Evolutionary conservation across 257 asterid genomes (phyloP), one percentile per base, ranked within the genome.

Genomic region (Solanum pimpinellifolium): DNA sequence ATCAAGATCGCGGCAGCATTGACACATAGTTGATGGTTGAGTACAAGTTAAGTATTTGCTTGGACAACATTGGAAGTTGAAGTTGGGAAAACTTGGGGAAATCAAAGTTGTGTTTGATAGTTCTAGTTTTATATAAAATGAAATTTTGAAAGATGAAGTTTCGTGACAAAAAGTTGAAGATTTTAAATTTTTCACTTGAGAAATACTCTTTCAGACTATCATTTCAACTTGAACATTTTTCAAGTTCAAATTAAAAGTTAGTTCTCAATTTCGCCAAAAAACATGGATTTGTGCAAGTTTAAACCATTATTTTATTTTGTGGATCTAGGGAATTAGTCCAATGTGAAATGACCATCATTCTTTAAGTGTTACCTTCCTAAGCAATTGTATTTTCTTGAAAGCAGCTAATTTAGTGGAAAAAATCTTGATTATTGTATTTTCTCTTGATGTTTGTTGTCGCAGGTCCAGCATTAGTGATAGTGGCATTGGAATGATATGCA

Each of bases 401-500:
- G 16, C 42, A 29, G 18, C 85, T 9, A 47, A 80, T 80, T 16
- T 78, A 78, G 11, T 80, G n/a, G 69, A 80, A 47, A 4, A 4
- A 25, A 29, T 46, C 27, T 80, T 47, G 68, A 80, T 31, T 11
- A 5, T 18, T 47, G 69, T 29, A 80, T 80, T 75, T 41, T 49
- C 68, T 29, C 41, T 80, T 47, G 18, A 4, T 52, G 59, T 86
- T 70, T 85, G n/a, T 87, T 72, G 85, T 80, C 87, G 35, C 88
- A 97, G 99, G 95, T 97, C 99, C 65, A 90, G 98, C 93, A 96
- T 97, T 89, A 97, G 95, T 68, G 99, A 96, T 86, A 93, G 98
- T 87, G 99, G 99, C 88, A 90, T 97, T 89, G 99, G 99, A 87
- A 96, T 97, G 97, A 94, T 97, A 85, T 97, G 99, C 95, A 97